Base-by-base conservation (phyloP, 1,139 yeast species). In the Meyerozyma sp. region DNA sequence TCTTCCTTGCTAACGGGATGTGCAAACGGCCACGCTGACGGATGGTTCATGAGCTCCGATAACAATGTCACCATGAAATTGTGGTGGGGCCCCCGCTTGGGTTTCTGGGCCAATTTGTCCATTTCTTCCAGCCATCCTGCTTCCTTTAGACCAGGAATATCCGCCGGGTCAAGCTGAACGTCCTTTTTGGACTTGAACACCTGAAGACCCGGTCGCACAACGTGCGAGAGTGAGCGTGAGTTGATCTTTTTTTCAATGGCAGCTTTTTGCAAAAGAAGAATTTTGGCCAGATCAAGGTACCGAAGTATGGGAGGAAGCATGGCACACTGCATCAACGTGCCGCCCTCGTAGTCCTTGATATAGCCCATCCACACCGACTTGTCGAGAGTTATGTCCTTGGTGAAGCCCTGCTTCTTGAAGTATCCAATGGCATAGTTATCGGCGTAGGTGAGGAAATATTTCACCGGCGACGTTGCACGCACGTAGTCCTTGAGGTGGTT, bases 361-460 rank as follows among this genome's bases (percentile, higher is more conserved):
- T 93, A 93, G 6, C 99, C 99, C 94, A 90, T 89, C 99, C 99
- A 93, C 32, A 84, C 76, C 38, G 82, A 79, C 54, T 84, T 85
- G 41, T 91, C 94, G 42, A 93, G 73, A 5, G 96, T 77, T 39
- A 93, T 86, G 49, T 93, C 98, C 60, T 93, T 94, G 21, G 98
- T 91, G 64, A 93, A 93, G 1, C 99, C 99, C 65, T 93, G 99
- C 61, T 93, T 93, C 58, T 91, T 91, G 73, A 93, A 93, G 63
- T 93, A 93, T 2, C 99, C 99, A 64, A 93, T 93, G 44, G 99
- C 99, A 65, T 93, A 93, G 65, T 93, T 93, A 70, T 93, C 99
- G 3, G 99, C 99, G 65, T 93, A 93, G 0, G 99, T 94, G 50
- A 93, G 65, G 59, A 94, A 94, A 61, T 93, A 85, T 65, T 81